A percentile compares a stretch with the other conserved stretches of the same genome.
These are phyloP conservation scores for Rhododendron vialii DNA, from an alignment of 148 eudicot species.

Conservation along the genomic window DNA sequence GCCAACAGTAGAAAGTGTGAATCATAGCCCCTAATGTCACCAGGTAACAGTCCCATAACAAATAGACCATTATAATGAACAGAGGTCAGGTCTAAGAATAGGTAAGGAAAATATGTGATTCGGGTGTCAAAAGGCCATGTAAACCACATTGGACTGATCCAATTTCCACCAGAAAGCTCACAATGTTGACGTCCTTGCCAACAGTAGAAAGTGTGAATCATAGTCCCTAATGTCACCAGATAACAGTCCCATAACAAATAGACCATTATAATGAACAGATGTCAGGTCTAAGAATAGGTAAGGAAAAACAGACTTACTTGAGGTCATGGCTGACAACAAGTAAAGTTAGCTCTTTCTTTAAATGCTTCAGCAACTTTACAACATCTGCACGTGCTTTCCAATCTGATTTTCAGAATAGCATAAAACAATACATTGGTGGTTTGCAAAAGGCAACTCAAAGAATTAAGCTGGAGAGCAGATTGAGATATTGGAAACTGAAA, in stretches of 20 bases:
- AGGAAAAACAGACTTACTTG: slow-evolving; percentile 48
- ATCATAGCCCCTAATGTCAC: neutral
- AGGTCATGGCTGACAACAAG: slow-evolving; percentile 99
- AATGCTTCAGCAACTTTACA: slow-evolving; percentile 68
- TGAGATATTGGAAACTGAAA: neutral
- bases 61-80: neutral
- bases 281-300: slow-evolving; percentile 15
- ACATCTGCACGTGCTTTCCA: slow-evolving; percentile 99
- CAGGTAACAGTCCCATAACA: neutral
- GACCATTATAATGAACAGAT: neutral
- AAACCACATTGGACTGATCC: neutral
- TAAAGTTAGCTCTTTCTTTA: slow-evolving; percentile 77
- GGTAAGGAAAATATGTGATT: neutral
- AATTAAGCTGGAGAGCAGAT: neutral
- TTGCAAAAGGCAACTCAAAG: neutral
- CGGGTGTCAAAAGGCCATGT: neutral
- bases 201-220: neutral
- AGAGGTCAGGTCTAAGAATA: slow-evolving; percentile 13
- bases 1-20: neutral
- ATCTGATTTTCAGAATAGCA: slow-evolving; percentile 36
- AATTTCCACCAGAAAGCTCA: neutral
- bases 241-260: neutral
- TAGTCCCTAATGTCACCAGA: neutral
- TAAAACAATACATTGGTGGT: neutral
- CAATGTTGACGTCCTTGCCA: neutral